Evolutionary conservation across 495 filamentous ascomycete species (phyloP).

Genomic region (Podospora pseudocomata): DNA sequence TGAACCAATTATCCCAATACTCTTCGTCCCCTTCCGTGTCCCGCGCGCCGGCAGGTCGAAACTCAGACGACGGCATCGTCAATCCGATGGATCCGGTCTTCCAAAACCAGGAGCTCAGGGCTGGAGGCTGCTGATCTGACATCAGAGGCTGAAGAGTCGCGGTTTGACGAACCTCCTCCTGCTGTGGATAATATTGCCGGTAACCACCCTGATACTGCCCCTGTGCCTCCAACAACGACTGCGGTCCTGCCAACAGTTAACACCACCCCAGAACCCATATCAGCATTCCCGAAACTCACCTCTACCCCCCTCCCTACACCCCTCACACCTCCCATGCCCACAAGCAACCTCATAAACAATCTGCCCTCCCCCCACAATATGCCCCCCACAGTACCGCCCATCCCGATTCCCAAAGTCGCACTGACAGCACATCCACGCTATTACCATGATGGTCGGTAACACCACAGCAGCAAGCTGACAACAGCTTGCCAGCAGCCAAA

Average conservation of each 20-base stretch:
- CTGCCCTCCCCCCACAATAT: neutral
- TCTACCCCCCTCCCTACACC: neutral
- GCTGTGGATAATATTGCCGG: neutral
- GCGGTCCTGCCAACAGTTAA: neutral
- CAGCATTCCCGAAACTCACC: neutral
- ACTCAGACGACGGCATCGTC: no score
- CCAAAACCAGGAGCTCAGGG: no score
- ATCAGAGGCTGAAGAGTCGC: neutral
- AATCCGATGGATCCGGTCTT: no score
- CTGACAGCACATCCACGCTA: neutral
- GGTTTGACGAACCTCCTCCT: neutral
- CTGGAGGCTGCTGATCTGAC: no score
- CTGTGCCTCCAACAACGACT: neutral
- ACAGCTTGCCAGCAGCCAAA: neutral
- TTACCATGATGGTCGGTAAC: neutral
- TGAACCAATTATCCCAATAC: no score
- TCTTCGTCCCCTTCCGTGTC: no score
- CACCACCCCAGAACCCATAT: neutral
- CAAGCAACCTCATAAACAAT: neutral
- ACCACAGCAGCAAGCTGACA: neutral
- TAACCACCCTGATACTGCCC: neutral
- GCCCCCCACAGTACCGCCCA: neutral
- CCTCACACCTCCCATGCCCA: neutral
- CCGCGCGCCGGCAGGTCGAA: no score
- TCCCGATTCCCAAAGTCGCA: neutral